Percentiles rank a stretch among this genome's conserved stretches.
phyloP scores from a whole-genome alignment of 352 stramenopile genomes.

The Phytopythium boreale region DNA sequence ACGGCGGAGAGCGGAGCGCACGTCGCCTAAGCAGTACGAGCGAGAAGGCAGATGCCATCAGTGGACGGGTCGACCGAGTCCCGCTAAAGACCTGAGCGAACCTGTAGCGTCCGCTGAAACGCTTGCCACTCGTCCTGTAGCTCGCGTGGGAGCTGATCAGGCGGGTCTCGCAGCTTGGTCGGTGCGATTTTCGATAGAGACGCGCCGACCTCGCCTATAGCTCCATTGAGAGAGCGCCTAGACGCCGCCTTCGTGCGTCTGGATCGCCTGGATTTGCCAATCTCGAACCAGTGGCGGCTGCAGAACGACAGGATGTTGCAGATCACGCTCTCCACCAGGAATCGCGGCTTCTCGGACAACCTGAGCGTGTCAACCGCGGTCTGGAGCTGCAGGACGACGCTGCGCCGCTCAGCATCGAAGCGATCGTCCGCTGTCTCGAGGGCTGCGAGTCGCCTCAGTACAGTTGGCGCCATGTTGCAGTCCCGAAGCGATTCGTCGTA shows the following conservation, averaged over 20 bases:
- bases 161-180: constrained; percentile 17
- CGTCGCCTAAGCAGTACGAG: constrained; percentile 15
- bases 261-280: not conserved
- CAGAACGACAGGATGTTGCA: constrained; percentile 51
- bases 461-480: constrained; percentile 34
- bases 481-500: constrained; percentile 36
- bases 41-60: not conserved
- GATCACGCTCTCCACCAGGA: constrained; percentile 28
- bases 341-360: constrained; percentile 18
- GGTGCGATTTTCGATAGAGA: constrained; percentile 14
- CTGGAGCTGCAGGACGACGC: constrained; percentile 27
- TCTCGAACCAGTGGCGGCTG: constrained; percentile 57
- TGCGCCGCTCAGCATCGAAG: constrained; percentile 29
- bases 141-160: constrained; percentile 25
- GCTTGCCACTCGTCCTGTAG: constrained; percentile 28
- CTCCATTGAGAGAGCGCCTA: constrained; percentile 2
- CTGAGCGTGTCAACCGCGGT: constrained; percentile 28
- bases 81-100: not conserved
- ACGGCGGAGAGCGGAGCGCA: constrained; percentile 17
- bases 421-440: constrained; percentile 30
- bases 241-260: constrained; percentile 4
- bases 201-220: constrained; percentile 2
- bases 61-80: too few relatives aligned
- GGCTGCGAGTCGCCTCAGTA: constrained; percentile 32
- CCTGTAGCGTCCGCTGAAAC: constrained; percentile 28